Evolutionary conservation across 768 basidiomycete species (phyloP).

Genomic region (Collybiopsis luxurians): DNA sequence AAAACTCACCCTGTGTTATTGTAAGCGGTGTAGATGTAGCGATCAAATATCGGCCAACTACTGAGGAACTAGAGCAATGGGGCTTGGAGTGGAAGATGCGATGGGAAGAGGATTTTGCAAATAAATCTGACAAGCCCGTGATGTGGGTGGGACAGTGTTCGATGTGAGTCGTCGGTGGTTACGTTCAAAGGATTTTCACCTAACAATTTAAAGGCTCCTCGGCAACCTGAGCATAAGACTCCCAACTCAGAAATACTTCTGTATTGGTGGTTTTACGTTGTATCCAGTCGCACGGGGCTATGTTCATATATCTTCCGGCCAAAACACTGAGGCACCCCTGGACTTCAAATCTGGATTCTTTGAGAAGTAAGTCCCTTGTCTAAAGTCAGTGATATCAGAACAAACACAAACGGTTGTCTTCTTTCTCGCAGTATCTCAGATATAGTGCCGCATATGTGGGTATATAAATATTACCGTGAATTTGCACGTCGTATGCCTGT

Average conservation of each 20-base stretch:
- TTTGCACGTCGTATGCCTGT: slow-evolving; percentile 49
- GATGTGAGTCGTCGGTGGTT: slow-evolving; percentile 42
- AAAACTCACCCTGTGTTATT: too few relatives aligned
- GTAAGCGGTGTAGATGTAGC: slow-evolving; percentile 56
- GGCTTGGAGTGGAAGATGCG: slow-evolving; percentile 43
- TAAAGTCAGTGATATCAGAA: slow-evolving; percentile 46
- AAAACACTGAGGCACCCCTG: too few relatives aligned
- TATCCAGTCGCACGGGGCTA: slow-evolving; percentile 1
- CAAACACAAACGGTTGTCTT: slow-evolving; percentile 10
- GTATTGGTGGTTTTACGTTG: slow-evolving; percentile 29
- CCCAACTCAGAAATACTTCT: slow-evolving; percentile 23
- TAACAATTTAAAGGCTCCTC: too few relatives aligned
- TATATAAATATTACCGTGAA: slow-evolving; percentile 56
- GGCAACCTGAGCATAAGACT: not conserved
- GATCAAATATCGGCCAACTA: slow-evolving; percentile 52
- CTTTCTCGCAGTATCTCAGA: too few relatives aligned
- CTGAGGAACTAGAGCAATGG: slow-evolving; percentile 47
- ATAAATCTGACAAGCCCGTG: slow-evolving; percentile 55
- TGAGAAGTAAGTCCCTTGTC: slow-evolving; percentile 48
- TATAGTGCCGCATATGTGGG: too few relatives aligned
- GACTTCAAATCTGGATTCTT: too few relatives aligned
- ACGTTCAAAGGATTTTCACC: too few relatives aligned
- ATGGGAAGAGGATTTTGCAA: slow-evolving; percentile 50
- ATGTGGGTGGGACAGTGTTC: slow-evolving; percentile 35
- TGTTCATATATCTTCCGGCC: not conserved